Percentiles rank a stretch among this genome's conserved stretches.
phyloP scores from a whole-genome alignment of 2,329 filamentous ascomycete genomes.

The Epichloe sp. region DNA sequence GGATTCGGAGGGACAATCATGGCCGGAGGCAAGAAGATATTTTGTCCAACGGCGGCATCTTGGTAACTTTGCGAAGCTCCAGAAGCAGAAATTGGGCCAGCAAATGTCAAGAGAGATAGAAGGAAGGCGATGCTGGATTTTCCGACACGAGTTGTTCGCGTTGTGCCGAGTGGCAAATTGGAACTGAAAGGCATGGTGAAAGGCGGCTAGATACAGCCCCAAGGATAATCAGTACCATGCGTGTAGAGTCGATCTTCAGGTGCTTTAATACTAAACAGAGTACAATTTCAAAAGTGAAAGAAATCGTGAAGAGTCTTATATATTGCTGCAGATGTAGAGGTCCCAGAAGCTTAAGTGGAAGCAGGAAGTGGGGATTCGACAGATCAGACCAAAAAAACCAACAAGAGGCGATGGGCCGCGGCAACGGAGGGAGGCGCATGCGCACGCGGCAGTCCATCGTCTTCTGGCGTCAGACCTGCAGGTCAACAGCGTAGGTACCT shows the following conservation, averaged over 20 bases:
- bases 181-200: background rate
- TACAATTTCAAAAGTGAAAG: too few relatives aligned
- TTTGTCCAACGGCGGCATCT: constrained; percentile 23
- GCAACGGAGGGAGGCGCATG: too few relatives aligned
- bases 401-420: too few relatives aligned
- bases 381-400: too few relatives aligned
- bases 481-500: too few relatives aligned
- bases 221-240: constrained; percentile 1
- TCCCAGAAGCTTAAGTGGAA: too few relatives aligned
- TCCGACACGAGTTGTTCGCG: constrained; percentile 41
- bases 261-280: too few relatives aligned
- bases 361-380: too few relatives aligned
- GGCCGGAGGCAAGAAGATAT: constrained; percentile 29
- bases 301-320: too few relatives aligned
- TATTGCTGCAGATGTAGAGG: too few relatives aligned
- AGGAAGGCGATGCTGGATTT: constrained; percentile 51
- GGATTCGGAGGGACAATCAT: constrained; percentile 26
- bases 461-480: too few relatives aligned
- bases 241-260: background rate
- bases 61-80: constrained; percentile 14
- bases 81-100: constrained; percentile 26
- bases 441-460: too few relatives aligned
- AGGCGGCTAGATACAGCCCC: constrained; percentile 3
- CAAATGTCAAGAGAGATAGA: constrained; percentile 53
- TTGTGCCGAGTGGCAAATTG: background rate